These are phyloP conservation scores for Liquidambar formosana DNA, from an alignment of 164 flowering plant genomes.

Conservation along the genomic window DNA sequence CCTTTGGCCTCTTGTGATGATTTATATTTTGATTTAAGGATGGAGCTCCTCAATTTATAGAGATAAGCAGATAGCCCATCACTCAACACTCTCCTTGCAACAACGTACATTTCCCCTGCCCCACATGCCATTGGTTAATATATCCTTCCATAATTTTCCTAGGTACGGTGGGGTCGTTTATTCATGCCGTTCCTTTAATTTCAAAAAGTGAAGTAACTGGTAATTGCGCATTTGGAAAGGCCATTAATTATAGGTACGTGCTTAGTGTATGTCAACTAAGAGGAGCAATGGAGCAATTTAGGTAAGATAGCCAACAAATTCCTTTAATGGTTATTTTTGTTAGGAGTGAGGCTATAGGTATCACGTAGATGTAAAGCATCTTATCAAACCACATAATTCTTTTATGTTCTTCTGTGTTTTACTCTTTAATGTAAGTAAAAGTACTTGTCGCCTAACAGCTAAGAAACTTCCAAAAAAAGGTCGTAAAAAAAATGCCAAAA, in stretches of 20 bases:
- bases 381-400: too few relatives aligned
- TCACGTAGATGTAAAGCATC: too few relatives aligned
- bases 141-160: background rate
- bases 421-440: too few relatives aligned
- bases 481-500: too few relatives aligned
- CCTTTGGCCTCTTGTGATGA: background rate
- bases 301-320: background rate
- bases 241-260: background rate
- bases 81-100: too few relatives aligned
- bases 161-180: background rate
- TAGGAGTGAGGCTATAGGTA: too few relatives aligned
- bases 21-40: background rate
- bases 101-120: too few relatives aligned
- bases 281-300: background rate
- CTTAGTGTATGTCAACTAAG: background rate
- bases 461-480: too few relatives aligned
- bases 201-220: background rate
- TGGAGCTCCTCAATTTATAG: constrained; percentile 18
- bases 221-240: background rate
- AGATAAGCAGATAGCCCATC: background rate
- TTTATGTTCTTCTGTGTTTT: too few relatives aligned
- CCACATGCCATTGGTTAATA: background rate
- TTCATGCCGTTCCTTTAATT: too few relatives aligned
- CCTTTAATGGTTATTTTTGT: too few relatives aligned
- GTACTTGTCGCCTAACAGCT: too few relatives aligned